Evolutionary conservation across 2,329 filamentous ascomycete genomes (phyloP), one percentile per base, ranked within the genome.

Genomic region (Fusarium tjaetaba): DNA sequence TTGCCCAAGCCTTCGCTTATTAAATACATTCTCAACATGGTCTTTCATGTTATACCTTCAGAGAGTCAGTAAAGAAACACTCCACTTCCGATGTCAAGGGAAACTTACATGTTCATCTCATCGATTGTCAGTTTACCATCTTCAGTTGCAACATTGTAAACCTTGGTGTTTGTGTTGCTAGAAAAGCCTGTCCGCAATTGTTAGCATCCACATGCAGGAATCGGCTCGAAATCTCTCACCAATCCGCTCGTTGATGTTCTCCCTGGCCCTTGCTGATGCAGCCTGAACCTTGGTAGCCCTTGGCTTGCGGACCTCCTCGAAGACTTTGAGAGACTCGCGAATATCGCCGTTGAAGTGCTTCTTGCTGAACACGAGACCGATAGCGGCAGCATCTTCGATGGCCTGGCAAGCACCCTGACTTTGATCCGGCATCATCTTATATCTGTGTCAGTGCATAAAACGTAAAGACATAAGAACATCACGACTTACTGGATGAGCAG

Each of bases 201-300:
- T 45, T 4, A 57, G 11, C 38, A 39, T 39, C 18, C 11, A 5
- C 18, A 39, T 3, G 0, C 38, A 11, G 13, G 5, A 0, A 39
- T 10, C 2, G 11, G 11, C 8, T 34, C 13, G 0, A 34, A 4
- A 26, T 11, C 3, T 34, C 39, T 45, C 14, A 61, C 59, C 59
- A 24, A 61, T 61, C 4, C 59, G 30, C 20, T 61, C 59, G 24
- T 61, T 61, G n/a, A 61, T 61, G 22, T 61, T 61, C 38, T 61
- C 49, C 2, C 48, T 30, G 14, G 59, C 49, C 16, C 59, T 61
- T 18, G 36, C 34, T 1, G 59, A 53, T 7, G 59, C 59, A n/a
- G 59, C 59, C 39, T 61, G 59, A 11, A 45, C 59, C 30, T 56
- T 61, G 24, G 59, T 61, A 10, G 36, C 49, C 11, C 59, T 56